phyloP scores from a whole-genome alignment of 2,329 filamentous ascomycete species.

The Hypoxylon sp. region DNA sequence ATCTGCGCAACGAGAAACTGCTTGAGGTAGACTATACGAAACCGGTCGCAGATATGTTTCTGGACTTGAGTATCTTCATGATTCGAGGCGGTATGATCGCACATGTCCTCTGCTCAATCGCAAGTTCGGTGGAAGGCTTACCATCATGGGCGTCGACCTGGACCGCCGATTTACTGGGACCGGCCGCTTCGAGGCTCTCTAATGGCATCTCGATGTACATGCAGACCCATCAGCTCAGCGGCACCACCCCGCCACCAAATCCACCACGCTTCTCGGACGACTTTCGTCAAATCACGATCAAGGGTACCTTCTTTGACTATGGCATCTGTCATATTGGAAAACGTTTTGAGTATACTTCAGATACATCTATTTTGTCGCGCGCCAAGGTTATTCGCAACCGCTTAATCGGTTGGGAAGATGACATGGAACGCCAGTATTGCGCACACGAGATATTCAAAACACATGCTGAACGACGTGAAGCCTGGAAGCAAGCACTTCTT shows the following conservation, averaged over 20 bases:
- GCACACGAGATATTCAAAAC: slow-evolving; percentile 16
- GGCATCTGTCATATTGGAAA: slow-evolving; percentile 18
- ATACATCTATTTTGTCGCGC: not conserved
- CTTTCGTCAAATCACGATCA: slow-evolving; percentile 19
- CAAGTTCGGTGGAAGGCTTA: slow-evolving; percentile 16
- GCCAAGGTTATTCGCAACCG: slow-evolving; percentile 1
- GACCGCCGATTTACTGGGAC: slow-evolving; percentile 14
- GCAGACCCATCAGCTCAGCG: slow-evolving; percentile 17
- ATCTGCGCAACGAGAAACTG: slow-evolving; percentile 12
- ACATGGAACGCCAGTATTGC: slow-evolving; percentile 24
- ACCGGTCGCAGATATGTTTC: slow-evolving; percentile 22
- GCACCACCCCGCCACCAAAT: not conserved
- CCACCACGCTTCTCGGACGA: slow-evolving; percentile 18
- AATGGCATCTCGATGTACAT: slow-evolving; percentile 14
- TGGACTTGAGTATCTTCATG: slow-evolving; percentile 26
- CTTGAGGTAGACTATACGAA: slow-evolving; percentile 33
- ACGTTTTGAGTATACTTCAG: slow-evolving; percentile 1
- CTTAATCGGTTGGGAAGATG: slow-evolving; percentile 26
- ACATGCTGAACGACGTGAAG: slow-evolving; percentile 13
- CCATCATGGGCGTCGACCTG: slow-evolving; percentile 30
- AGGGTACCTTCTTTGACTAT: slow-evolving; percentile 12
- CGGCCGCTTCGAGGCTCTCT: slow-evolving; percentile 24
- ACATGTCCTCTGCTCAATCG: slow-evolving; percentile 22
- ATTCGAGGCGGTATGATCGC: slow-evolving; percentile 21
- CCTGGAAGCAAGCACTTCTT: slow-evolving; percentile 27